Base-by-base conservation (phyloP, 2,329 filamentous ascomycete species). In the Botryotinia calthae region DNA sequence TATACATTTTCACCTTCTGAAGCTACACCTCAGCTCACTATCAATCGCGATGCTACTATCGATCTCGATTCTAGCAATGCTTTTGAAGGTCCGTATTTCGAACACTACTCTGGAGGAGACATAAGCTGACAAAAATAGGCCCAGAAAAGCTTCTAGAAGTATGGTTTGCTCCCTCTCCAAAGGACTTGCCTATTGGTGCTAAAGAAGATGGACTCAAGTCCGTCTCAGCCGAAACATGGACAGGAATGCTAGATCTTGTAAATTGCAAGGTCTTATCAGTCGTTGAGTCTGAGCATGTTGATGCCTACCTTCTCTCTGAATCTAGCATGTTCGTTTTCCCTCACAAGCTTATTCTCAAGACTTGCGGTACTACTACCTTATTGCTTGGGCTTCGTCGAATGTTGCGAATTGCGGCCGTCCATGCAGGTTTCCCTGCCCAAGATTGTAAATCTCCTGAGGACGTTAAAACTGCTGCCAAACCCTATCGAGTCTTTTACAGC, bases 261-360 rank as follows among this genome's bases (percentile, higher is more conserved):
- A 97, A 98, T 82, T 99, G 96, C 90, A 96, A 99, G 85, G 94
- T 99, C 72, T 87, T 99, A 72, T 99, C 96, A 6, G 92, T 97
- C 75, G 89, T 99, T 76, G 91, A 95, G 81, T 97, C 95, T 37
- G 94, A 97, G 76, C 91, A 95, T 81, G 92, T 98, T 79, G 96
- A 99, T 81, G 95, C 96, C 76, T 99, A 99, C 82, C 89, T 99
- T 10, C 87, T 99, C 72, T 99, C 96, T 76, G 96, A 99, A 85
- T 98, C 96, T 58, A 98, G 96, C 92, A 97, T 99, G 95, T 99
- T 99, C 82, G 94, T 99, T 79, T 99, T 97, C 83, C 94, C 95
- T n/a, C 96, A 99, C 88, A 99, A 99, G 87, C 88, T 99, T 76
- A 97, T 99, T 74, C 86, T 99, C 77, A 99, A 99, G 89, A 99